phyloP scores from a whole-genome alignment of 176 grass and related monocot species.

The Tuctoria greenei region DNA sequence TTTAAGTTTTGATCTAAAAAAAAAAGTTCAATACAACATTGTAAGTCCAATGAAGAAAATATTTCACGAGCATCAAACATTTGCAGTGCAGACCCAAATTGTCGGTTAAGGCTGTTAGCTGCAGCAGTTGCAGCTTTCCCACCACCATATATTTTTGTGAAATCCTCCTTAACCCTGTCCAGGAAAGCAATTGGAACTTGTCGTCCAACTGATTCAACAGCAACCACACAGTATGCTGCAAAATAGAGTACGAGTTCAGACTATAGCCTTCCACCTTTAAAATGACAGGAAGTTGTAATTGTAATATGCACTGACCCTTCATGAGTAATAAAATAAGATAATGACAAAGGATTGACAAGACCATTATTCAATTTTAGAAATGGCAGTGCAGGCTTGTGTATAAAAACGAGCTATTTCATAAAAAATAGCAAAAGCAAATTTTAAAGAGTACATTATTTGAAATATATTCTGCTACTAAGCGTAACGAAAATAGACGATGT shows the following conservation, averaged over 20 bases:
- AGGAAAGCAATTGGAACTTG: slow-evolving; percentile 91
- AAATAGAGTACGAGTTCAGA: slow-evolving; percentile 3
- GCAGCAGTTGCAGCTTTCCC: slow-evolving; percentile 83
- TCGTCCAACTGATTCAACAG: slow-evolving; percentile 79
- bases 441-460: background rate
- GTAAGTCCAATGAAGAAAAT: background rate
- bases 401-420: background rate
- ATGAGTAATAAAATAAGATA: background rate
- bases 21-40: background rate
- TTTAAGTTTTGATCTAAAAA: slow-evolving; percentile 78
- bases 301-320: background rate
- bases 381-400: background rate
- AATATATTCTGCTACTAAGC: background rate
- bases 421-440: background rate
- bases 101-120: slow-evolving; percentile 76
- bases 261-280: background rate
- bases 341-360: background rate
- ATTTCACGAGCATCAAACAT: background rate
- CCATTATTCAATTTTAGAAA: background rate
- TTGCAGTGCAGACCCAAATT: slow-evolving; percentile 61
- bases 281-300: background rate
- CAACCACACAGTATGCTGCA: slow-evolving; percentile 90
- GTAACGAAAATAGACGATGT: background rate
- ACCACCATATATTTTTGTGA: slow-evolving; percentile 74
- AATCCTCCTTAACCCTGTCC: slow-evolving; percentile 87